Conservation (phyloP, 1,284 basidiomycete genomes). For the Ceratobasidium theobromae region DNA sequence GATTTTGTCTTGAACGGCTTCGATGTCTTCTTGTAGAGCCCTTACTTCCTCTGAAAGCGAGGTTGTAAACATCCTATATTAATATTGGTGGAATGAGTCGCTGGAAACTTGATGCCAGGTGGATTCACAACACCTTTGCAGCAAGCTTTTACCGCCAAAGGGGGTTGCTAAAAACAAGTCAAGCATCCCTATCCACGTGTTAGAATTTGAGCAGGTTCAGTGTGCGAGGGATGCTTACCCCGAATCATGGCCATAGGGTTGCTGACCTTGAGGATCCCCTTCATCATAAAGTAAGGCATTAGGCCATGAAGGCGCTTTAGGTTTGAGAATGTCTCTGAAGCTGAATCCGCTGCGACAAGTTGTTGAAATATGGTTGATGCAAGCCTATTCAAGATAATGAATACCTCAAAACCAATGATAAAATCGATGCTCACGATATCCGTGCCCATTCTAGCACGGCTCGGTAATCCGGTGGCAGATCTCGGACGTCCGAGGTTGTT, state of each 20-base stretch:
- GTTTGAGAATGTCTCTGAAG: slow-evolving; percentile 84
- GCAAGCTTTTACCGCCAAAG: slow-evolving; percentile 88
- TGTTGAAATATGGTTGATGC: slow-evolving; percentile 96
- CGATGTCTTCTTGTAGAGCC: slow-evolving; percentile 81
- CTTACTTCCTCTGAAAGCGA: slow-evolving; percentile 88
- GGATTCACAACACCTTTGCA: slow-evolving; percentile 65
- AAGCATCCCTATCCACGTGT: slow-evolving; percentile 56
- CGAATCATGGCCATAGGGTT: slow-evolving; percentile 98
- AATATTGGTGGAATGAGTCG: slow-evolving; percentile 27
- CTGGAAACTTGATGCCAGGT: slow-evolving; percentile 1
- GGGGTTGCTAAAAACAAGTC: slow-evolving; percentile 98
- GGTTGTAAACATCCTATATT: slow-evolving; percentile 85
- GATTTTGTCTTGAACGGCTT: slow-evolving; percentile 82
- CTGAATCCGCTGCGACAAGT: slow-evolving; percentile 90
- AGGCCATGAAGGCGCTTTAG: slow-evolving; percentile 93
- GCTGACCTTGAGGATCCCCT: slow-evolving; percentile 87
- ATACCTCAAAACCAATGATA: slow-evolving; percentile 30
- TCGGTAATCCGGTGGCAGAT: slow-evolving; percentile 82
- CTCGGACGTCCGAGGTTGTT: slow-evolving; percentile 71
- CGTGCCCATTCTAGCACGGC: slow-evolving; percentile 95
- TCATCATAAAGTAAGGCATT: slow-evolving; percentile 98
- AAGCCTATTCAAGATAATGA: slow-evolving; percentile 52
- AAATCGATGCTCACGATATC: slow-evolving; percentile 70
- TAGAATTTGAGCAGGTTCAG: neutral
- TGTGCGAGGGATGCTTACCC: slow-evolving; percentile 43